A percentile compares a stretch with the other conserved stretches of the same genome.
Evolutionary conservation across 495 filamentous ascomycete genomes (phyloP).

Genomic region (Xylaria bambusicola): DNA sequence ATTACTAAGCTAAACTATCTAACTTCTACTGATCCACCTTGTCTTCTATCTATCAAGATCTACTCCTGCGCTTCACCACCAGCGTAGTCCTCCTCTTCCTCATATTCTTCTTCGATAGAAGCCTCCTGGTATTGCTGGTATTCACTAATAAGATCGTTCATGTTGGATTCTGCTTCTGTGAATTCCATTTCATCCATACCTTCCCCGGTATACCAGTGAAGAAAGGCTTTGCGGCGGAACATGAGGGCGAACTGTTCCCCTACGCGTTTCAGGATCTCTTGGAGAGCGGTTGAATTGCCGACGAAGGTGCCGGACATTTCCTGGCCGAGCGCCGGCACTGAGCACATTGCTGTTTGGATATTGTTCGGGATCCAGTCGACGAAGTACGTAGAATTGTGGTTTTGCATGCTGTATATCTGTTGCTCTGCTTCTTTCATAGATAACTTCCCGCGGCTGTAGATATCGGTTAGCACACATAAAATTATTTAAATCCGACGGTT

Average conservation of each 20-base stretch:
- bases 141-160: constrained; percentile 98
- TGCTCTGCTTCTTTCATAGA: constrained; percentile 99
- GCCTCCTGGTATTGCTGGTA: constrained; percentile 99
- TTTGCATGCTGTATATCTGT: constrained; percentile 98
- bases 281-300: constrained; percentile 96
- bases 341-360: constrained; percentile 97
- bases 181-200: constrained; percentile 99
- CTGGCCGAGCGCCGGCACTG: constrained; percentile 89
- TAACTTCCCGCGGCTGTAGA: constrained; percentile 82
- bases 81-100: constrained; percentile 47
- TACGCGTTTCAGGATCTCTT: constrained; percentile 99
- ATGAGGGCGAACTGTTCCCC: constrained; percentile 98
- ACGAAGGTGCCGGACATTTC: constrained; percentile 99
- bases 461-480: constrained; percentile 22
- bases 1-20: no score
- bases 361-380: constrained; percentile 99
- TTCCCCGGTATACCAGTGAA: constrained; percentile 99
- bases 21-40: no score
- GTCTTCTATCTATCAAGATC: no score
- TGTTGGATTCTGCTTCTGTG: constrained; percentile 99
- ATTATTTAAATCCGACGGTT: no score
- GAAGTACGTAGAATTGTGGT: constrained; percentile 98
- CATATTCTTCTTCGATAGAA: constrained; percentile 66
- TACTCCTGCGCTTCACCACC: not conserved
- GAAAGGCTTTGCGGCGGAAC: constrained; percentile 99